Percentiles rank a stretch among this genome's conserved stretches.
These are phyloP conservation scores for Cichorium intybus DNA, from an alignment of 140 eudicot species.

Conservation along the genomic window DNA sequence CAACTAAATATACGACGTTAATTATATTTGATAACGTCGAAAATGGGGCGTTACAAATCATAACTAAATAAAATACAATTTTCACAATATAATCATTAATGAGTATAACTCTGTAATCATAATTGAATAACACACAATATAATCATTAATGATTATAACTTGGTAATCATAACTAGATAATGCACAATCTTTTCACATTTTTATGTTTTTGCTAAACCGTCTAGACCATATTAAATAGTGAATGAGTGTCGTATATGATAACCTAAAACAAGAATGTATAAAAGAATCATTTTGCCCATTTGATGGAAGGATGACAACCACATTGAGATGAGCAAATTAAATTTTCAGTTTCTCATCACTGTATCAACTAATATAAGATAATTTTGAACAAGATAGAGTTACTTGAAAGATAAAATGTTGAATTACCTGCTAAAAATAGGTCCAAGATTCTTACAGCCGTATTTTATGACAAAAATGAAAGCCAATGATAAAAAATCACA, in stretches of 20 bases:
- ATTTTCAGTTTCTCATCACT: slow-evolving; percentile 78
- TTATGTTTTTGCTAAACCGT: slow-evolving; percentile 10
- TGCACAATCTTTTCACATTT: too few relatives aligned
- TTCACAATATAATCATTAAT: too few relatives aligned
- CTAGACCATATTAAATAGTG: neutral
- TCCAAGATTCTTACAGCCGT: slow-evolving; percentile 43
- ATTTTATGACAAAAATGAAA: slow-evolving; percentile 64
- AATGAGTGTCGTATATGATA: slow-evolving; percentile 14
- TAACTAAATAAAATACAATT: too few relatives aligned
- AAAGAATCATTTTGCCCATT: slow-evolving; percentile 85
- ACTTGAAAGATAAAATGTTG: neutral
- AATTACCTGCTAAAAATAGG: slow-evolving; percentile 63
- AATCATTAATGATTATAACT: too few relatives aligned
- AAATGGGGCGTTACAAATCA: too few relatives aligned
- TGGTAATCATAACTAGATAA: too few relatives aligned
- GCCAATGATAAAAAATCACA: slow-evolving; percentile 91
- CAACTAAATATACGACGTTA: too few relatives aligned
- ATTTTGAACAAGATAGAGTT: slow-evolving; percentile 10
- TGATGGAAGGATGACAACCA: slow-evolving; percentile 79
- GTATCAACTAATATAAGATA: slow-evolving; percentile 29
- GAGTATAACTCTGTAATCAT: too few relatives aligned
- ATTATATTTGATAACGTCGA: too few relatives aligned
- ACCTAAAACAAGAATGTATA: slow-evolving; percentile 69
- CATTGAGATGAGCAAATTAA: slow-evolving; percentile 88
- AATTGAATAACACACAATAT: too few relatives aligned